phyloP scores from a whole-genome alignment of 2,329 filamentous ascomycete genomes.

The Colletotrichum orbiculare region DNA sequence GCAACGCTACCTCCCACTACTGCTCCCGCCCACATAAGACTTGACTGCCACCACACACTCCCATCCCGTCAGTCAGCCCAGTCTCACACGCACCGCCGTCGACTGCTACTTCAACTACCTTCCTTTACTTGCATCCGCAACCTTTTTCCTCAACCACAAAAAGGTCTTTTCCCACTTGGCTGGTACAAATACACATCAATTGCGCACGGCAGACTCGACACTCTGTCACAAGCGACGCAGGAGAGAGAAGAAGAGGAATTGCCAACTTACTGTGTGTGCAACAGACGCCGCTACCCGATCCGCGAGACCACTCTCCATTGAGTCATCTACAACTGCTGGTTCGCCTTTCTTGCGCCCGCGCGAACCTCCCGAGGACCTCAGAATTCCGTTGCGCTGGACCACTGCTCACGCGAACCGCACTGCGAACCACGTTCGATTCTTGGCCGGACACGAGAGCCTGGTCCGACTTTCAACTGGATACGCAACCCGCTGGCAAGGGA shows the following conservation, averaged over 20 bases:
- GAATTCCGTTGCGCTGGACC: slow-evolving; percentile 32
- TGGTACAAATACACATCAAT: slow-evolving; percentile 25
- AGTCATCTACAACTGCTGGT: slow-evolving; percentile 32
- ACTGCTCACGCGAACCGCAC: slow-evolving; percentile 22
- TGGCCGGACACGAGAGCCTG: slow-evolving; percentile 21
- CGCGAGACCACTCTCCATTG: slow-evolving; percentile 20
- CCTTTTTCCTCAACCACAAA: slow-evolving; percentile 12
- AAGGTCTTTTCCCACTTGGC: background rate
- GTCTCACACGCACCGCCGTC: slow-evolving; percentile 23
- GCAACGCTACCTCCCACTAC: too few relatives aligned
- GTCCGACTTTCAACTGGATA: slow-evolving; percentile 17
- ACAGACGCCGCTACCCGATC: background rate
- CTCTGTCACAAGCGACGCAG: slow-evolving; percentile 2
- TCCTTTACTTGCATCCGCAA: background rate
- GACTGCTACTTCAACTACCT: slow-evolving; percentile 4
- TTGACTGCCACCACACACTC: slow-evolving; percentile 33
- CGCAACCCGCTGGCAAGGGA: slow-evolving; percentile 21
- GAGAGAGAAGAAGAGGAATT: too few relatives aligned
- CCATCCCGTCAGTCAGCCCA: slow-evolving; percentile 15
- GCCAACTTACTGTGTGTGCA: background rate
- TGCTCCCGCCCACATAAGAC: slow-evolving; percentile 37
- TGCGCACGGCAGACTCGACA: slow-evolving; percentile 7
- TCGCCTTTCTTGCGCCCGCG: slow-evolving; percentile 32
- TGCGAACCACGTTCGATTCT: slow-evolving; percentile 29
- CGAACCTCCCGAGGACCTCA: slow-evolving; percentile 16